These are phyloP conservation scores for Lagenidium sp. DNA, from an alignment of 352 stramenopile genomes.

Conservation along the genomic window DNA sequence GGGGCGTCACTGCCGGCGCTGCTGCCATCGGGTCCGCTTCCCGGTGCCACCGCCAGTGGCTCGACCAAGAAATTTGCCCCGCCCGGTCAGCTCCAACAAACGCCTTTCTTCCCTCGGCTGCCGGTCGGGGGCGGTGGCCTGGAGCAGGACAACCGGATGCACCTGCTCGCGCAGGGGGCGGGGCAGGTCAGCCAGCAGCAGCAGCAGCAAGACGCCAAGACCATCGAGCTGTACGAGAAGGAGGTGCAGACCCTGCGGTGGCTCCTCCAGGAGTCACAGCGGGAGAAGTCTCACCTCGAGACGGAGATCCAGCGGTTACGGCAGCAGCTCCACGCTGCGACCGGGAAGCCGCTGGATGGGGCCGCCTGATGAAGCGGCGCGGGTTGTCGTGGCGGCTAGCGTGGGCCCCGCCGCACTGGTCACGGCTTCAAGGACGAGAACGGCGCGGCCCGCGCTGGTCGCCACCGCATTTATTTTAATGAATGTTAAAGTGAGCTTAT, in stretches of 20 bases:
- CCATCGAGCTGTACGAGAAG: conserved; percentile 49
- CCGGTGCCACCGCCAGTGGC: conserved; percentile 3
- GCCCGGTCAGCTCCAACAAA: conserved; percentile 8
- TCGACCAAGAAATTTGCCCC: background rate
- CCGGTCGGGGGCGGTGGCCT: conserved; percentile 5
- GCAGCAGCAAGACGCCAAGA: conserved; percentile 19
- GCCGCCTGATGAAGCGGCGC: too few relatives aligned
- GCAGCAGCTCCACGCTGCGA: conserved; percentile 14
- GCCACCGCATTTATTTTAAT: too few relatives aligned
- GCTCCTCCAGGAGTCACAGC: conserved; percentile 63
- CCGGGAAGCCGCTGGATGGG: too few relatives aligned
- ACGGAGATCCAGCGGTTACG: conserved; percentile 60
- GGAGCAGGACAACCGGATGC: conserved; percentile 47
- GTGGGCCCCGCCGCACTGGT: too few relatives aligned
- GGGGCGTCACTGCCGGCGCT: conserved; percentile 32
- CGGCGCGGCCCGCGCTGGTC: too few relatives aligned
- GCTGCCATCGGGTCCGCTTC: conserved; percentile 21
- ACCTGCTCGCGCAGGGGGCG: conserved; percentile 47
- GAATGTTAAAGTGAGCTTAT: too few relatives aligned
- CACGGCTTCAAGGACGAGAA: too few relatives aligned
- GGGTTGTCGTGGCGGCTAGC: too few relatives aligned
- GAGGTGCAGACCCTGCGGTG: conserved; percentile 54
- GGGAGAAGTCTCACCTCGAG: conserved; percentile 57
- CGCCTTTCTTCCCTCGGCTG: conserved; percentile 37
- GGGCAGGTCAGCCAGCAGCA: conserved; percentile 51